Evolutionary conservation across 1,284 basidiomycete genomes (phyloP), one percentile per base, ranked within the genome.

Genomic region (Rhodofomes roseus): DNA sequence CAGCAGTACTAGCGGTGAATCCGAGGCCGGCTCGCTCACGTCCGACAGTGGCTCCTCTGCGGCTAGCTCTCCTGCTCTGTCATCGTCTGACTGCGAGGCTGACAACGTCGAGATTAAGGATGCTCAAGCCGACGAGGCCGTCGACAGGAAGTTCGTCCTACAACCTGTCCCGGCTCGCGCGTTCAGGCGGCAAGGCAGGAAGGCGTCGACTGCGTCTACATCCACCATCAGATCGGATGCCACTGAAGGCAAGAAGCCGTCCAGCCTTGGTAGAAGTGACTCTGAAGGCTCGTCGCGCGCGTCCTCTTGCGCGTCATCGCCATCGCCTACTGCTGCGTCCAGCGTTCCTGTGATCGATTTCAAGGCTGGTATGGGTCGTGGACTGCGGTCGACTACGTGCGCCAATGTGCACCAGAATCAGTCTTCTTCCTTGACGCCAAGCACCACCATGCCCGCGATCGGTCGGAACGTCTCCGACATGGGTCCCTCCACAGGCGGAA

Each of bases 11-110:
- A 80, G 78, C 54, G 77, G 79, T 44, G 82, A 84, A 48, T 86
- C 86, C 2, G 87, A 89, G 59, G 77, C 84, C 66, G 82, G 78
- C 56, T 85, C 85, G 36, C 72, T 87, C 44, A 81, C 81, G 20
- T 86, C 88, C 63, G 85, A 88, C 66, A 84, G 80, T 56, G 83
- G 81, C 29, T 87, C 83, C 8, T 68, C 68, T 37, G 71, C 71
- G 3, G 70, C 71, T 2, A 84, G 50, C 16, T 52, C 50, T 20
- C 50, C 50, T n/a, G 50, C 50, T 34, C 50, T 52, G 31, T 52
- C 85, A 31, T 82, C 81, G 3, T 66, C 66, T 3, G 72, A 73
- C 6, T 79, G 79, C 54, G 80, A 82, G 27, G 82, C 82, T 34
- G 66, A 58, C 60, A 70, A 70, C 52, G 77, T 75, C 20, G 81